Percentiles rank a stretch among this genome's conserved stretches.
These are phyloP conservation scores for Nakazawaea wyomingensis DNA, from an alignment of 805 yeast genomes.

Conservation along the genomic window DNA sequence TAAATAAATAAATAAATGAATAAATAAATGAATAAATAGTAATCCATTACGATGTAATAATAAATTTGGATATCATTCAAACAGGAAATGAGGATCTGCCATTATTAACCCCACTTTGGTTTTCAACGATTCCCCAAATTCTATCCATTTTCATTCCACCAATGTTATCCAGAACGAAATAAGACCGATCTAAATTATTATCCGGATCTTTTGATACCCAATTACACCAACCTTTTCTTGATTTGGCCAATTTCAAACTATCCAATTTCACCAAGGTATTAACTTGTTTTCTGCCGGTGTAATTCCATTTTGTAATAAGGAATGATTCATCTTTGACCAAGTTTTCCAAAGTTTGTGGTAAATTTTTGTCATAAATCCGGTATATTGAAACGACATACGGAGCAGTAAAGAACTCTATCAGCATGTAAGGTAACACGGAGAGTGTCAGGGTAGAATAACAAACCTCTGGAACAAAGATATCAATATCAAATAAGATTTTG, in stretches of 20 bases:
- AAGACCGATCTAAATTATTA: conserved; percentile 31
- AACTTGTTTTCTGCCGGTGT: conserved; percentile 62
- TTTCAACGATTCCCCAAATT: conserved; percentile 77
- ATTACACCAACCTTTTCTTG: conserved; percentile 52
- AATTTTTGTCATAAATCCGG: conserved; percentile 58
- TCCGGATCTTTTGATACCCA: conserved; percentile 37
- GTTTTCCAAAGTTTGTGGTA: conserved; percentile 61
- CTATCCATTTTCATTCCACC: conserved; percentile 85
- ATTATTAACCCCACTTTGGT: conserved; percentile 58
- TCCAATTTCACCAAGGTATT: conserved; percentile 54
- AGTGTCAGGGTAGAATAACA: conserved; percentile 36
- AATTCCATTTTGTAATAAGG: conserved; percentile 60
- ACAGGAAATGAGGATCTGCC: conserved; percentile 41
- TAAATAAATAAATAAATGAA: background rate
- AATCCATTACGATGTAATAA: background rate
- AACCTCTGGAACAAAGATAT: conserved; percentile 45
- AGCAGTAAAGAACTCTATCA: conserved; percentile 47
- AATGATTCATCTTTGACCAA: conserved; percentile 58
- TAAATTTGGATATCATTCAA: background rate
- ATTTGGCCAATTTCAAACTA: conserved; percentile 20
- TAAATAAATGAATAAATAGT: conserved; percentile 1
- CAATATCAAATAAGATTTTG: conserved; percentile 50
- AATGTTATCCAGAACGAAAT: conserved; percentile 63
- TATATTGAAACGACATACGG: conserved; percentile 71
- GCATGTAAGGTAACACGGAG: conserved; percentile 51